phyloP scores from a whole-genome alignment of 345 rosid genomes.

The Gossypium longicalyx region DNA sequence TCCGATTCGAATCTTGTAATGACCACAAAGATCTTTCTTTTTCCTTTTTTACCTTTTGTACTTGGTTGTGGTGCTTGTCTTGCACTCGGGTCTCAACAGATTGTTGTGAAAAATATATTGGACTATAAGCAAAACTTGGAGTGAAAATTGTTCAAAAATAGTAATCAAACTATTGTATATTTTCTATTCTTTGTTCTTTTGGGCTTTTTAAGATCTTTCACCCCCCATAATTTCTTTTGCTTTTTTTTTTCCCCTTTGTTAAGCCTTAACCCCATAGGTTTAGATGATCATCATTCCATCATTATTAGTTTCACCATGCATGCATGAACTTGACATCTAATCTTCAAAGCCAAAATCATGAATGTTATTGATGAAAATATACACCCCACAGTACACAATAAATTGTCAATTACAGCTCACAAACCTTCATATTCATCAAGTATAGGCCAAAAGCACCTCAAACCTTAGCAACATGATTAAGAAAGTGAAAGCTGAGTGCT shows the following conservation, averaged over 20 bases:
- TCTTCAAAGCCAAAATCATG: not conserved
- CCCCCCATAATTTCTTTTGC: too few species aligned
- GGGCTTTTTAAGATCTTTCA: too few species aligned
- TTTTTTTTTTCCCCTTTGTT: not conserved
- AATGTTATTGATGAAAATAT: not conserved
- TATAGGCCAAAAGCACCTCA: not conserved
- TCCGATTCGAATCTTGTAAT: slow-evolving; percentile 4
- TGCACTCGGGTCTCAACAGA: not conserved
- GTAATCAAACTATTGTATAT: too few species aligned
- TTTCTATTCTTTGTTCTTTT: too few species aligned
- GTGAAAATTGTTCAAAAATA: not conserved
- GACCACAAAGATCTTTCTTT: not conserved
- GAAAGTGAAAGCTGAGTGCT: slow-evolving; percentile 50
- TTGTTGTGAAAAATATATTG: not conserved
- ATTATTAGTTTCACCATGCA: not conserved
- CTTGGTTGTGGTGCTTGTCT: not conserved
- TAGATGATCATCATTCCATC: not conserved
- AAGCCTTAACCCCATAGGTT: not conserved
- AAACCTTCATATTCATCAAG: not conserved
- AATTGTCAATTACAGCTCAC: not conserved
- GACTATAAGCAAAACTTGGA: not conserved
- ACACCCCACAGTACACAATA: not conserved
- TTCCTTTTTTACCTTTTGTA: not conserved
- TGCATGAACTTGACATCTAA: not conserved
- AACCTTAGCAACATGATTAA: slow-evolving; percentile 8